Evolutionary conservation across 495 filamentous ascomycete genomes (phyloP), one percentile per base, ranked within the genome.

Genomic region (Tuber borchii): DNA sequence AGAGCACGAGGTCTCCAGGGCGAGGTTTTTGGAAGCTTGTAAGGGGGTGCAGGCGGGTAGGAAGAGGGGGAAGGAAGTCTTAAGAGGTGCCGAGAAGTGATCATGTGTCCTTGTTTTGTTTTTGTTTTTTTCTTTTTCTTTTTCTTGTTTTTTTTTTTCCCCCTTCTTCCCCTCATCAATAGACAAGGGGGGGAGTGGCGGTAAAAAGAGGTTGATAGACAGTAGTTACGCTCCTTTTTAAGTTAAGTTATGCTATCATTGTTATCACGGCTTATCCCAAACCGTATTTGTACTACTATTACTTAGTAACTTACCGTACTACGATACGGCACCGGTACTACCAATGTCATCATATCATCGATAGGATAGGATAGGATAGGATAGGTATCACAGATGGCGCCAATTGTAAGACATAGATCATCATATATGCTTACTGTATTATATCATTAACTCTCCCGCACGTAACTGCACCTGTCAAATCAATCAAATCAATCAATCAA

Each of bases 11-110:
- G 84, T 83, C 44, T 86, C 86, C 72, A 87, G 93, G 79, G 88
- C 91, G 44, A 85, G 88, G 79, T 90, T 91, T 44, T 84, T 96
- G 80, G 86, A 83, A 72, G 88, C 89, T 79, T 97, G 94, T 83
- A 97, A 97, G 85, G 85, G 83, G 46, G 92, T 88, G 3, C 79
- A 91, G n/a, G 69, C 46, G 39, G 31, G 22, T 0, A 4, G 37
- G 71, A 65, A 22, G 40, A 44, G 40, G 37, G 71, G 40, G n/a
- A 48, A 22, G 40, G n/a, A 48, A 22, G 19, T 22, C 16, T 48
- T 48, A 2, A 16, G 9, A 12, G 19, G 4, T 5, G 4, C 34
- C 10, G 9, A 43, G 34, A 48, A 48, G 37, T 73, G 71, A 48
- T 73, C 44, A 73, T 42, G 71, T 34, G 44, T 46, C 44, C 71